Percentiles rank a stretch among this genome's conserved stretches.
phyloP scores from a whole-genome alignment of 805 yeast genomes.

The Barnettozyma sucrosica region DNA sequence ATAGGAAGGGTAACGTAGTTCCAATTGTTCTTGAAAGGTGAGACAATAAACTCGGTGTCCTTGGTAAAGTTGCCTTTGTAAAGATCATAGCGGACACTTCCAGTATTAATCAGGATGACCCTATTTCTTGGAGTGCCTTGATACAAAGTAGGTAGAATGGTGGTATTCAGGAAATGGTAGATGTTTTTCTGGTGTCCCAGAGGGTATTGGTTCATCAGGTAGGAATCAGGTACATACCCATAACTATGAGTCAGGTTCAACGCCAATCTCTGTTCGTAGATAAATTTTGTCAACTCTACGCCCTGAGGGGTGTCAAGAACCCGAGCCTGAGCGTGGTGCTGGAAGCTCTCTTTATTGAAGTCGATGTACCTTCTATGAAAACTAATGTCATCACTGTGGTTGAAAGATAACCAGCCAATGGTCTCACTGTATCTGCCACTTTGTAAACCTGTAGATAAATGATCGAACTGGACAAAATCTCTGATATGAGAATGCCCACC shows the following conservation, averaged over 20 bases:
- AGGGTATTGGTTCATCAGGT: constrained; percentile 63
- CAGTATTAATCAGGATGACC: constrained; percentile 72
- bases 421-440: constrained; percentile 94
- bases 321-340: constrained; percentile 44
- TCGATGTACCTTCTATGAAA: constrained; percentile 70
- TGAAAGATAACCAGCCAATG: constrained; percentile 76
- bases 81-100: constrained; percentile 81
- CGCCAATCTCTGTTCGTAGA: constrained; percentile 38
- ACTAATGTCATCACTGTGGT: constrained; percentile 23
- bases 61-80: constrained; percentile 78
- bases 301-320: constrained; percentile 57
- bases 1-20: constrained; percentile 55
- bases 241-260: constrained; percentile 49
- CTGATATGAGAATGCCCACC: constrained; percentile 95
- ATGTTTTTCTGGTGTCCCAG: constrained; percentile 51
- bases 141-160: constrained; percentile 47
- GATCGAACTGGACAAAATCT: constrained; percentile 70
- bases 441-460: constrained; percentile 69
- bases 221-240: constrained; percentile 66
- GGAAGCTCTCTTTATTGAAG: constrained; percentile 68
- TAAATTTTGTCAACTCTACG: constrained; percentile 35
- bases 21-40: constrained; percentile 86
- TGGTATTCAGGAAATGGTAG: constrained; percentile 49
- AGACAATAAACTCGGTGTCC: constrained; percentile 75
- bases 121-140: constrained; percentile 28